Evolutionary conservation across 257 asterid species (phyloP), one percentile per base, ranked within the genome.

Genomic region (Prunella vulgaris): DNA sequence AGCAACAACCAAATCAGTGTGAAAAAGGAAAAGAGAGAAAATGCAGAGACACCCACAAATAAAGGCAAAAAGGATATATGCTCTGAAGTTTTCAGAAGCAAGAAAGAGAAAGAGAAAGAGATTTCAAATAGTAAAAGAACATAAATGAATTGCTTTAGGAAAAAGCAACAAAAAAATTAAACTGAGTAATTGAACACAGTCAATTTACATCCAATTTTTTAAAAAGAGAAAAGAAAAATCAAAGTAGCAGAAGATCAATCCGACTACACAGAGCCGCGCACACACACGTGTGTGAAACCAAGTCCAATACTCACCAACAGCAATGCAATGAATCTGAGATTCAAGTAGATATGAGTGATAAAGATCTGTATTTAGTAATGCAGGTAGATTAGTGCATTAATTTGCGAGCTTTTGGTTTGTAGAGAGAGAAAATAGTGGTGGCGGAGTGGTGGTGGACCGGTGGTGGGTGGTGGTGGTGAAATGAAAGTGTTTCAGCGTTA

Each of bases 401-500:
- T 51, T 21, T 25, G 30, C 32, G 44, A 60, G 72, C 28, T 52
- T 28, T 7, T 17, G 58, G 58, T 60, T 7, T 70, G 4, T 20
- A 58, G 77, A 49, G 77, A 73, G 82, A 56, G 78, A 73, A n/a
- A 80, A 68, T 5, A 81, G 70, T 3, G 78, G 74, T 27, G 83
- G 69, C 5, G 82, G 7, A 72, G 81, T 20, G 73, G 79, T 51
- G 81, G 57, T 78, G 18, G 51, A 10, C 12, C 12, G 48, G 14
- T 12, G 78, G 73, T 57, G 49, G 61, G 71, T 78, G 48, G 15
- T 13, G 78, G 73, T 57, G 56, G 62, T 69, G 72, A 77, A 77
- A 68, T 69, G 68, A 77, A 75, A 68, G 78, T 63, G 74, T 69
- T 69, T 78, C 77, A 27, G 82, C 76, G 78, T 77, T 80, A 76